Conservation (phyloP, 2,329 filamentous ascomycete genomes). For the Claviceps capensis region DNA sequence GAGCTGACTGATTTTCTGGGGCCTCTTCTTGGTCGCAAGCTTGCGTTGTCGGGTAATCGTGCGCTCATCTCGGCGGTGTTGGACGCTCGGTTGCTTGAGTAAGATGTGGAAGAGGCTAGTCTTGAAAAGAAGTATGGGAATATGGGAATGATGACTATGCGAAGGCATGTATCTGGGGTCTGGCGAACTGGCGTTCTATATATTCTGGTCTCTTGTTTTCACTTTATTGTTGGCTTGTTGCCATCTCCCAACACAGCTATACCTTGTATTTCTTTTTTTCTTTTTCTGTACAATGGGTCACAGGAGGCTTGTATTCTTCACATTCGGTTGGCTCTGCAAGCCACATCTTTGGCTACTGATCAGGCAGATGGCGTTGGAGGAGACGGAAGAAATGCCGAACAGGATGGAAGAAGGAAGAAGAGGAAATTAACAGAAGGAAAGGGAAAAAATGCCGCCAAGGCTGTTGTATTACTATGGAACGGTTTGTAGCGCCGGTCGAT, state of each 20-base stretch:
- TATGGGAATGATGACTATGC: background rate
- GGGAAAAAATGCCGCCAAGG: too few relatives aligned
- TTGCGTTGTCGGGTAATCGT: slow-evolving; percentile 32
- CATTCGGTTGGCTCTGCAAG: too few relatives aligned
- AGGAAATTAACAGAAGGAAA: too few relatives aligned
- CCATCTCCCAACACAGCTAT: background rate
- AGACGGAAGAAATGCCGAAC: too few relatives aligned
- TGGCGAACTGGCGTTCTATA: slow-evolving; percentile 4
- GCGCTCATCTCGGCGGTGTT: slow-evolving; percentile 36
- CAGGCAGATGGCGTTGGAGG: too few relatives aligned
- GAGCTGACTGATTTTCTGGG: slow-evolving; percentile 42
- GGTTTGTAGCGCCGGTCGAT: too few relatives aligned
- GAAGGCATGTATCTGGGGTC: background rate
- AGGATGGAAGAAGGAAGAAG: too few relatives aligned
- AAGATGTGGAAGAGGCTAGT: background rate
- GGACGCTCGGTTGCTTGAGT: slow-evolving; percentile 39
- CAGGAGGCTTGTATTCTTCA: too few relatives aligned
- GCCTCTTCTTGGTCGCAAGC: slow-evolving; percentile 35
- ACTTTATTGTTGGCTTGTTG: background rate
- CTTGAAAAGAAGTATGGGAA: slow-evolving; percentile 7
- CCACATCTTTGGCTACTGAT: too few relatives aligned
- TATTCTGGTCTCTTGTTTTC: background rate
- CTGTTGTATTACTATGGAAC: too few relatives aligned
- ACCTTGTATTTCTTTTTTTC: background rate
- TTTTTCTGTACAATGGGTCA: background rate